phyloP scores from a whole-genome alignment of 495 filamentous ascomycete species.

The Lindgomyces ingoldianus region DNA sequence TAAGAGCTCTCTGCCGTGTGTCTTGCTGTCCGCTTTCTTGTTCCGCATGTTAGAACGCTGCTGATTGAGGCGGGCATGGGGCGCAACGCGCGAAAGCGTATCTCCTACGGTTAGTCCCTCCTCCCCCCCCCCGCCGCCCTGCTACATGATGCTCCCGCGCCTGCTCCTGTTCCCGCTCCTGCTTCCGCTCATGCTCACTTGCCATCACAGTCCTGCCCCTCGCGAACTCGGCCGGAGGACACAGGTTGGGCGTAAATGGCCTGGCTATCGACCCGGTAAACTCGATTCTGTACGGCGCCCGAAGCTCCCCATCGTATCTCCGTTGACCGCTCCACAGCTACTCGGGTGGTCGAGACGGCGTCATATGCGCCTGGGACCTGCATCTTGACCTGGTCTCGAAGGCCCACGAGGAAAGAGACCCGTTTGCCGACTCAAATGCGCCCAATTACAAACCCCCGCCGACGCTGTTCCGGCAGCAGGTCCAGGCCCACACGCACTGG shows the following conservation, averaged over 20 bases:
- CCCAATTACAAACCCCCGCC: slow-evolving; percentile 38
- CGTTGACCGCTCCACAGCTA: slow-evolving; percentile 60
- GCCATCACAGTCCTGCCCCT: slow-evolving; percentile 77
- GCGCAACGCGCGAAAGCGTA: slow-evolving; percentile 43
- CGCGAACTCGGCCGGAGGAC: slow-evolving; percentile 84
- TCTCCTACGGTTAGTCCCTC: slow-evolving; percentile 43
- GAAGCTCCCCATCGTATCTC: neutral
- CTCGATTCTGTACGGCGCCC: slow-evolving; percentile 70
- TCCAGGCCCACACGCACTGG: slow-evolving; percentile 99
- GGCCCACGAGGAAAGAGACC: slow-evolving; percentile 38
- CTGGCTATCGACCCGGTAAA: slow-evolving; percentile 81
- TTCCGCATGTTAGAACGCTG: slow-evolving; percentile 27
- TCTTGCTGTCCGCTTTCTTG: neutral
- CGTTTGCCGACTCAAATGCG: slow-evolving; percentile 35
- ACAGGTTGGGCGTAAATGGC: slow-evolving; percentile 92
- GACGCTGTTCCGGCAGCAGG: slow-evolving; percentile 83
- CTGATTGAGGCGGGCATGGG: slow-evolving; percentile 38
- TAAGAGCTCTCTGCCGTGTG: too few relatives aligned
- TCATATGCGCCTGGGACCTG: slow-evolving; percentile 94
- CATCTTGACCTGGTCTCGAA: slow-evolving; percentile 56
- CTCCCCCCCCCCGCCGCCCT: slow-evolving; percentile 7
- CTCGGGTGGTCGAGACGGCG: slow-evolving; percentile 91
- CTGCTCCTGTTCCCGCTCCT: neutral
- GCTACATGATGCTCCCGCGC: too few relatives aligned
- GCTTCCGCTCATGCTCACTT: neutral